These are phyloP conservation scores for Plantago coronopus DNA, from an alignment of 305 asterid genomes.

Conservation along the genomic window DNA sequence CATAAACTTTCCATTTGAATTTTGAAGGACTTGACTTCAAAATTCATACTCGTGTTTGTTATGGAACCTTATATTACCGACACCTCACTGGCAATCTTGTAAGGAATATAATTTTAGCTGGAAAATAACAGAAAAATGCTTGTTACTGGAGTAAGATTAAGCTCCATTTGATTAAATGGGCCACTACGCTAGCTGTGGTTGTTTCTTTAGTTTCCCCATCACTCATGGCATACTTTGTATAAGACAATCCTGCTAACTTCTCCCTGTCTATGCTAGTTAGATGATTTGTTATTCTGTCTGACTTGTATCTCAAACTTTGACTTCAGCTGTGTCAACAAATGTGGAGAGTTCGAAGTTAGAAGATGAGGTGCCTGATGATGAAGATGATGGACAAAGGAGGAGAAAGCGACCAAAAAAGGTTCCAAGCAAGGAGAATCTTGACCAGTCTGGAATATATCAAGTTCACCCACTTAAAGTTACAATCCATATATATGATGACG, in stretches of 20 bases:
- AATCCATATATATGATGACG: conserved; percentile 67
- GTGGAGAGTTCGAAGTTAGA: conserved; percentile 72
- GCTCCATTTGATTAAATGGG: not conserved
- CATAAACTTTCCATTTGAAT: no score
- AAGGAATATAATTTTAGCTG: no score
- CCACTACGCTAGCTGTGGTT: not conserved
- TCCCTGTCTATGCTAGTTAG: conserved; percentile 15
- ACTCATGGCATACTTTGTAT: conserved; percentile 3
- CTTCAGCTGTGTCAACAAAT: conserved; percentile 49
- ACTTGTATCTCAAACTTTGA: conserved; percentile 18
- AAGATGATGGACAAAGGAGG: conserved; percentile 91
- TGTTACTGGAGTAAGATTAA: not conserved
- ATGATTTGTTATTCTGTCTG: not conserved
- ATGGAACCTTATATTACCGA: no score
- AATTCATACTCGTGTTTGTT: no score
- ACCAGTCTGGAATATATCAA: conserved; percentile 81
- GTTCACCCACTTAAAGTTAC: conserved; percentile 85
- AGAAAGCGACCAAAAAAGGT: conserved; percentile 90
- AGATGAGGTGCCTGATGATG: conserved; percentile 77
- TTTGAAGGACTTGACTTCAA: no score
- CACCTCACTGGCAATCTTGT: no score
- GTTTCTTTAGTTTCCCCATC: not conserved
- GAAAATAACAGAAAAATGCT: no score
- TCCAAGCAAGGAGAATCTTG: conserved; percentile 75
- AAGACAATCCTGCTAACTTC: conserved; percentile 11